Conservation (phyloP, 352 stramenopile genomes). For the Phytophthora boehmeriae region DNA sequence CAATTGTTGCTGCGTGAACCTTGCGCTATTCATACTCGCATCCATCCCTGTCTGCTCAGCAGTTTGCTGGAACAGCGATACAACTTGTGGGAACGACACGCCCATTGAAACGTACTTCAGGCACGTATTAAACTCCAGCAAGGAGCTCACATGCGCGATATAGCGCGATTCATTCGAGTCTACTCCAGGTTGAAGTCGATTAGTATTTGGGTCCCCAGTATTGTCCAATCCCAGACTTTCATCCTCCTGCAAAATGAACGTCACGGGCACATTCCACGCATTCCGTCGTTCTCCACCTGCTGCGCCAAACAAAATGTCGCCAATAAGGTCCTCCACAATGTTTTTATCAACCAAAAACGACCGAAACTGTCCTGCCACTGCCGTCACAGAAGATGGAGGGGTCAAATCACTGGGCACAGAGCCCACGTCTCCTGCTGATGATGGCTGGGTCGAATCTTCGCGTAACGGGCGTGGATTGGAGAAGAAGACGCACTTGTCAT, state of each 20-base stretch:
- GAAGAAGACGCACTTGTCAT: slow-evolving; percentile 31
- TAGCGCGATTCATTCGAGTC: slow-evolving; percentile 33
- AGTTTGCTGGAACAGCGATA: slow-evolving; percentile 29
- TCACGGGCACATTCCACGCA: slow-evolving; percentile 32
- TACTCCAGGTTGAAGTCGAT: too few species aligned
- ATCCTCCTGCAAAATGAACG: slow-evolving; percentile 19
- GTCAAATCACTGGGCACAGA: slow-evolving; percentile 19
- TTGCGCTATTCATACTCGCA: slow-evolving; percentile 10
- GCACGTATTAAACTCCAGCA: slow-evolving; percentile 38
- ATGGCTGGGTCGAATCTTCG: slow-evolving; percentile 1
- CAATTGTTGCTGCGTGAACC: slow-evolving; percentile 30
- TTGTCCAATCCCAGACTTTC: background rate
- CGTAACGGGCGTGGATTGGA: background rate
- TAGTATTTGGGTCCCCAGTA: too few species aligned
- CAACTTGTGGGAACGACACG: slow-evolving; percentile 30
- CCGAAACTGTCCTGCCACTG: slow-evolving; percentile 17
- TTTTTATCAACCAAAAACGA: slow-evolving; percentile 31
- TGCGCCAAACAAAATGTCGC: slow-evolving; percentile 22
- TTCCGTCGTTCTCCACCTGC: slow-evolving; percentile 26
- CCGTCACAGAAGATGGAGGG: slow-evolving; percentile 12
- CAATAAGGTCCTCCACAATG: slow-evolving; percentile 31
- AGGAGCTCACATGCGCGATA: slow-evolving; percentile 29
- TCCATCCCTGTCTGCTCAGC: slow-evolving; percentile 33
- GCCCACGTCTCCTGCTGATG: slow-evolving; percentile 3
- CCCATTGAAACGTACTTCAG: slow-evolving; percentile 37